A percentile compares a stretch with the other conserved stretches of the same genome.
phyloP scores from a whole-genome alignment of 495 filamentous ascomycete genomes.

The Penicillium ucsense region DNA sequence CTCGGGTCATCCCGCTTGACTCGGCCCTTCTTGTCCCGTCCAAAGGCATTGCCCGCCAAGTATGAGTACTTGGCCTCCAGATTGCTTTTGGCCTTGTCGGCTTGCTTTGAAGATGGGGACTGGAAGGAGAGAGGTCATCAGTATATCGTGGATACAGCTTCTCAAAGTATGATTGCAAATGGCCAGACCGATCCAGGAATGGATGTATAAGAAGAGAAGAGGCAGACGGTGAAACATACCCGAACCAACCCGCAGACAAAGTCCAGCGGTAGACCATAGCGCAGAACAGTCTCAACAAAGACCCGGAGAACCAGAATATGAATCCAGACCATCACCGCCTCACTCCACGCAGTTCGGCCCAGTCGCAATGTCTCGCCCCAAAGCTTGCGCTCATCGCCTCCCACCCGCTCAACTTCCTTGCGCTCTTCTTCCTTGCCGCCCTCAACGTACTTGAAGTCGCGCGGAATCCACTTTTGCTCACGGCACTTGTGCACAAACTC shows the following conservation, averaged over 20 bases:
- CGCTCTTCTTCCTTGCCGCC: constrained; percentile 81
- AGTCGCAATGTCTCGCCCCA: constrained; percentile 86
- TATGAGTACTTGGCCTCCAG: constrained; percentile 87
- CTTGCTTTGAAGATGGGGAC: constrained; percentile 66
- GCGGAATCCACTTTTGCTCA: constrained; percentile 85
- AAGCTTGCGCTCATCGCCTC: constrained; percentile 71
- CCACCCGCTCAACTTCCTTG: constrained; percentile 69
- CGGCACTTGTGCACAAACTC: constrained; percentile 86
- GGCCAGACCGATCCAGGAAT: too few species aligned
- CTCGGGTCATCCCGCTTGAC: constrained; percentile 81
- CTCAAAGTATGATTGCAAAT: too few species aligned
- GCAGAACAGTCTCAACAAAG: constrained; percentile 92
- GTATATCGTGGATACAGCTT: too few species aligned
- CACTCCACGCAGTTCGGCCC: constrained; percentile 80
- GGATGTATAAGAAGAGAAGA: not conserved
- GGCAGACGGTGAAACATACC: constrained; percentile 43
- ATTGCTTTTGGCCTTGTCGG: constrained; percentile 67
- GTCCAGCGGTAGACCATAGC: constrained; percentile 83
- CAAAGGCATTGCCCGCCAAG: constrained; percentile 90
- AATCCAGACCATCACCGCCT: constrained; percentile 88
- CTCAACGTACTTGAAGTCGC: constrained; percentile 87
- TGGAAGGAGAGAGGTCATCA: constrained; percentile 22
- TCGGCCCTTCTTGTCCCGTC: constrained; percentile 85
- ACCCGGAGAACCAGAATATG: constrained; percentile 86
- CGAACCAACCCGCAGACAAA: constrained; percentile 76